phyloP scores from a whole-genome alignment of 495 filamentous ascomycete species.

The Trichoderma parareesei region DNA sequence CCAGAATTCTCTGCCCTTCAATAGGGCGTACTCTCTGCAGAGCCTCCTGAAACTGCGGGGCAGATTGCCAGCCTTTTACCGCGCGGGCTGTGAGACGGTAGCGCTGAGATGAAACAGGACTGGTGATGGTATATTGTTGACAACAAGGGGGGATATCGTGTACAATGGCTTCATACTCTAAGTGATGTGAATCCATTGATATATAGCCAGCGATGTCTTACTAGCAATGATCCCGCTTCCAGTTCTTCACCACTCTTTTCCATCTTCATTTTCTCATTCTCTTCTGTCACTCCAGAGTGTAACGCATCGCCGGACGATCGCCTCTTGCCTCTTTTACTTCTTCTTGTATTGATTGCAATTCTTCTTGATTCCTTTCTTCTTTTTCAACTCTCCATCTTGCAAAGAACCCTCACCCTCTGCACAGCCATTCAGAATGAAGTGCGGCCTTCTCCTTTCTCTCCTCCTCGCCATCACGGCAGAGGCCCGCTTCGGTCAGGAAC shows the following conservation, averaged over 20 bases:
- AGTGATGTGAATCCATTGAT: neutral
- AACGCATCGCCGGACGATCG: conserved; percentile 5
- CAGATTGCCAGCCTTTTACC: conserved; percentile 3
- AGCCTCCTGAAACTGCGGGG: neutral
- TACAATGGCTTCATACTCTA: too few relatives aligned
- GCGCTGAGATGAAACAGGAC: neutral
- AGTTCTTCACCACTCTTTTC: neutral
- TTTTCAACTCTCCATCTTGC: neutral
- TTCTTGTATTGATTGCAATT: neutral
- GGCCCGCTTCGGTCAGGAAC: conserved; percentile 50
- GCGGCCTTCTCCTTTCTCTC: conserved; percentile 33
- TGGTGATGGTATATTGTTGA: neutral
- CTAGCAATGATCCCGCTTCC: neutral
- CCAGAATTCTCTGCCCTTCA: too few relatives aligned
- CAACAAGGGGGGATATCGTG: neutral
- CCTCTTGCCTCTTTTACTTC: neutral
- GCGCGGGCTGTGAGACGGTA: conserved; percentile 2
- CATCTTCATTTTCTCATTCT: neutral
- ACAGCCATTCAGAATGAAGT: conserved; percentile 16
- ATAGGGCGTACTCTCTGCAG: neutral
- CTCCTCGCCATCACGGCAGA: conserved; percentile 37
- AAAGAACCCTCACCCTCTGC: neutral
- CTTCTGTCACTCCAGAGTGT: neutral
- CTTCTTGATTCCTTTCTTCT: neutral
- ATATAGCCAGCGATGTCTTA: neutral